Evolutionary conservation across 208 protist species (phyloP), one percentile per base, ranked within the genome.

Genomic region (Crithidia mellificae): DNA sequence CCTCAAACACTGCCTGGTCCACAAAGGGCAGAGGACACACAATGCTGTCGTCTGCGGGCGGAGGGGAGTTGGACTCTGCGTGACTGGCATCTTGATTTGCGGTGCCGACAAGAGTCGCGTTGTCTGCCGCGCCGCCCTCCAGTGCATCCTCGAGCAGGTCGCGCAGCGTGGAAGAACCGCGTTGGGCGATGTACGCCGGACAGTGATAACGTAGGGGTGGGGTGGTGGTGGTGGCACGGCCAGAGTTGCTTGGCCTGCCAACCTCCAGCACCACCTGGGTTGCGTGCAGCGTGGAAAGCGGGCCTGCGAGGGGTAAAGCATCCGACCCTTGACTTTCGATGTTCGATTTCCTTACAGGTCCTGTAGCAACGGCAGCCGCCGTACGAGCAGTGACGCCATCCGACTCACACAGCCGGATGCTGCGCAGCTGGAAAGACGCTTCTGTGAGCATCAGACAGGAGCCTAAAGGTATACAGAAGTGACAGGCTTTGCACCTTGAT

Each of bases 11-110:
- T 2, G 34, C 39, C 6, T 44, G 22, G 29, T 64, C 32, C 6
- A 93, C 17, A 30, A 81, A 81, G 14, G 80, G 72, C 1, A 91
- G 74, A 4, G 77, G 80, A 17, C 89, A 12, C 30, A 71, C 61
- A 19, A 72, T 29, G 8, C 34, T 15, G 17, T 2, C 41, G 41
- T 46, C 8, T 6, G 8, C 4, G 41, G 41, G 41, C 36, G 12
- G 36, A 41, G 12, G 36, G 9, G 36, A 41, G n/a, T n/a, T n/a
- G n/a, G n/a, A n/a, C n/a, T n/a, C n/a, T n/a, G n/a, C n/a, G n/a
- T n/a, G n/a, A n/a, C n/a, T n/a, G n/a, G n/a, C n/a, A n/a, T n/a
- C n/a, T n/a, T n/a, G n/a, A n/a, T n/a, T n/a, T n/a, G n/a, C n/a
- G n/a, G n/a, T n/a, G n/a, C n/a, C n/a, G n/a, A n/a, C n/a, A n/a